phyloP scores from a whole-genome alignment of 2,329 filamentous ascomycete species.

The Xylaria sp. region DNA sequence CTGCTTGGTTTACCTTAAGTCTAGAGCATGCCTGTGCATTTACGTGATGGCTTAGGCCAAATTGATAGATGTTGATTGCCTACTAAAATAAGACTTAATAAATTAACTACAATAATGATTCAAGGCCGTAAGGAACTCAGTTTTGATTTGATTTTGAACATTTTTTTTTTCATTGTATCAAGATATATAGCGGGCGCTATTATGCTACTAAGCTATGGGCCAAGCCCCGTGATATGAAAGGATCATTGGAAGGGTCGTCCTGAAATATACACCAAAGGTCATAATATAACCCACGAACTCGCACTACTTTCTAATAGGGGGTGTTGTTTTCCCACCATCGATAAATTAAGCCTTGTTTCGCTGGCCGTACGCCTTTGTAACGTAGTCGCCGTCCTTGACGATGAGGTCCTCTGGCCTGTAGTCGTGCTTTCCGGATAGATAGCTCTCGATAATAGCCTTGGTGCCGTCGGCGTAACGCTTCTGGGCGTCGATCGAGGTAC shows the following conservation, averaged over 20 bases:
- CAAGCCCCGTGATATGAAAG: neutral
- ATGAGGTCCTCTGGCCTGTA: slow-evolving; percentile 93
- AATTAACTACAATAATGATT: neutral
- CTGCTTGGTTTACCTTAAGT: neutral
- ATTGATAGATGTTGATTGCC: neutral
- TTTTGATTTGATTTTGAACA: neutral
- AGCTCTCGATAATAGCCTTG: slow-evolving; percentile 91
- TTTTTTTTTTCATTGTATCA: slow-evolving; percentile 23
- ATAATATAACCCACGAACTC: neutral
- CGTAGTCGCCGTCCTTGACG: slow-evolving; percentile 88
- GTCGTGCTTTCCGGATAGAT: slow-evolving; percentile 87
- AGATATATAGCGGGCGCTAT: slow-evolving; percentile 17
- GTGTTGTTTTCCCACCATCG: neutral
- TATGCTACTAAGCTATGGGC: slow-evolving; percentile 14
- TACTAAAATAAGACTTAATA: neutral
- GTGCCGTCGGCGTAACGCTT: slow-evolving; percentile 87
- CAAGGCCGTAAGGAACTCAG: neutral
- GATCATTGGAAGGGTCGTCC: slow-evolving; percentile 13
- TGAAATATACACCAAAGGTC: slow-evolving; percentile 28
- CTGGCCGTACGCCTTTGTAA: slow-evolving; percentile 92
- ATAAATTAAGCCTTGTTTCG: slow-evolving; percentile 57
- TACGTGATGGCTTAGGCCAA: neutral
- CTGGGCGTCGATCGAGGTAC: slow-evolving; percentile 98
- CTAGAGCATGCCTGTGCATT: neutral
- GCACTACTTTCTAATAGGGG: neutral